Percentiles rank a stretch among this genome's conserved stretches.
phyloP scores from a whole-genome alignment of 495 filamentous ascomycete species.

The Cercophora sp. region DNA sequence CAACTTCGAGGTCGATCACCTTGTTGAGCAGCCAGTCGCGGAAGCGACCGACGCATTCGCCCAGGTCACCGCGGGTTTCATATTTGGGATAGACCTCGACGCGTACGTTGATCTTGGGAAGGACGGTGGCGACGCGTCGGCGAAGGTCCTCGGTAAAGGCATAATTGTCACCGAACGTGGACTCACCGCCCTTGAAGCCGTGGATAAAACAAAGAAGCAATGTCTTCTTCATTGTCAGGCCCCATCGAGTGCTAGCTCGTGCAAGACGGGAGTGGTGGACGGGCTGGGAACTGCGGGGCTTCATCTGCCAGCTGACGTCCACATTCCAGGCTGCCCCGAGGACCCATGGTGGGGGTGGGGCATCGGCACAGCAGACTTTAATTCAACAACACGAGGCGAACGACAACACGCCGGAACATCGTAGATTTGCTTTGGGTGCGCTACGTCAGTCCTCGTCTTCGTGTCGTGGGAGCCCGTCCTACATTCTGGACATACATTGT shows the following conservation, averaged over 20 bases:
- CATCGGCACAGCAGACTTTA: no score
- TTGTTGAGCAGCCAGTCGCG: conserved; percentile 89
- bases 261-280: no score
- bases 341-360: no score
- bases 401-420: conserved; percentile 4
- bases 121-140: conserved; percentile 60
- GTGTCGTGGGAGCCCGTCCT: no score
- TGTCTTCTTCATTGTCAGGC: conserved; percentile 71
- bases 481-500: no score
- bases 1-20: conserved; percentile 92
- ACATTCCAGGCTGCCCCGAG: no score
- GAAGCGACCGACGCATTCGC: conserved; percentile 73
- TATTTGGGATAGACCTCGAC: conserved; percentile 81
- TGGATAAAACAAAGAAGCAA: conserved; percentile 91
- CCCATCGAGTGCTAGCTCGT: no score
- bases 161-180: conserved; percentile 68
- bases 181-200: conserved; percentile 94
- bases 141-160: conserved; percentile 72
- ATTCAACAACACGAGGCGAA: no score
- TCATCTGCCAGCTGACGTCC: no score
- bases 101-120: conserved; percentile 69
- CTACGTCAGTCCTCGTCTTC: no score
- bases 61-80: conserved; percentile 84
- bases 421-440: background rate
- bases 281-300: no score